Conservation (phyloP, 306 rosid genomes). For the Vigna trinervia region DNA sequence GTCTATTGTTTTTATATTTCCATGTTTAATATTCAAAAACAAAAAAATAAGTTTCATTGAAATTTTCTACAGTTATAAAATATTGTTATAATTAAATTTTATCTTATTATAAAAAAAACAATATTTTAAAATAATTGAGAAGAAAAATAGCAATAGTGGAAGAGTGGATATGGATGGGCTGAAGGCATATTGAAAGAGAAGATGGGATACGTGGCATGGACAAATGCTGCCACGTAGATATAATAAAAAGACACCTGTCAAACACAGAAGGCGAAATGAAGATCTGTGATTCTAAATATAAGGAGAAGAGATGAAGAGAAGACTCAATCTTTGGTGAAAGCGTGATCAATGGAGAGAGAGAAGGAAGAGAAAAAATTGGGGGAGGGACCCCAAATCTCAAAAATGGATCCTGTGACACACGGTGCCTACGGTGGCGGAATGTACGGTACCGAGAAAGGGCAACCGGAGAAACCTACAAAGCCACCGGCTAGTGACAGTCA, state of each 20-base stretch:
- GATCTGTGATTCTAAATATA: background rate
- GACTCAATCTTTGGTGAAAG: background rate
- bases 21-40: no score
- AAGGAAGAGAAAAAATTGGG: conserved; percentile 41
- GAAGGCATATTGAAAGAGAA: background rate
- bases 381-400: conserved; percentile 60
- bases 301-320: background rate
- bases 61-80: no score
- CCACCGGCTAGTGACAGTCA: conserved; percentile 68
- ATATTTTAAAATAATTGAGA: no score
- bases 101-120: no score
- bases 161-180: background rate
- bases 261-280: background rate
- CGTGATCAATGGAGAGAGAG: conserved; percentile 33
- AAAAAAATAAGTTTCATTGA: no score
- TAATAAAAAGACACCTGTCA: conserved; percentile 25
- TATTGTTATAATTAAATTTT: no score
- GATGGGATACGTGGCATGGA: conserved; percentile 27
- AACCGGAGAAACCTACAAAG: conserved; percentile 42
- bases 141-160: background rate
- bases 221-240: conserved; percentile 24
- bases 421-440: conserved; percentile 82
- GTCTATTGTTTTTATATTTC: no score
- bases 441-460: conserved; percentile 59
- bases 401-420: conserved; percentile 63